These are phyloP conservation scores for Fusarium sp. DNA, from an alignment of 2,329 filamentous ascomycete species.

Conservation along the genomic window DNA sequence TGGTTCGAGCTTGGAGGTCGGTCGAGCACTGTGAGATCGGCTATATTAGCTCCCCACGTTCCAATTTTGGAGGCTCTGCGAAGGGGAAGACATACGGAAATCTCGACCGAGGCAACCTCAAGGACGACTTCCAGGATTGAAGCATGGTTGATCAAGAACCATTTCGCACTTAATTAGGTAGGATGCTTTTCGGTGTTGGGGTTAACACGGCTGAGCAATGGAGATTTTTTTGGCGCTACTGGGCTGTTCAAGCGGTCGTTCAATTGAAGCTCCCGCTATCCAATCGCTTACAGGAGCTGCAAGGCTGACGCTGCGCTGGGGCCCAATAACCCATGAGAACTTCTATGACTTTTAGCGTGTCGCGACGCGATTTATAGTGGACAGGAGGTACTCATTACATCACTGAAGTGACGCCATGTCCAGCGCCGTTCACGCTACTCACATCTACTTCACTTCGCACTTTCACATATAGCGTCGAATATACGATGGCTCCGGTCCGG, in stretches of 20 bases:
- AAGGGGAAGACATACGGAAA: conserved; percentile 67
- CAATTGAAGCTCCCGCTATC: conserved; percentile 19
- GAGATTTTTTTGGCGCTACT: conserved; percentile 39
- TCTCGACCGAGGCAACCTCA: conserved; percentile 78
- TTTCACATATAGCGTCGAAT: background rate
- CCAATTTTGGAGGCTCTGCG: background rate
- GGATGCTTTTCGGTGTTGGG: conserved; percentile 2
- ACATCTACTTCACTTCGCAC: background rate
- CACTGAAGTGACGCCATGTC: conserved; percentile 16
- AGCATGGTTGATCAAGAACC: conserved; percentile 50
- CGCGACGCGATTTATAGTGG: conserved; percentile 29
- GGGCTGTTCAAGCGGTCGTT: background rate
- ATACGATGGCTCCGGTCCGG: conserved; percentile 82
- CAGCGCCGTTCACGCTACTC: background rate
- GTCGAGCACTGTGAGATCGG: conserved; percentile 58
- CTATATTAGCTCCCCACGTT: conserved; percentile 31
- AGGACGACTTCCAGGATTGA: conserved; percentile 77
- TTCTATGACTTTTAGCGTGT: conserved; percentile 23
- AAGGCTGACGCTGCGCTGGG: conserved; percentile 34
- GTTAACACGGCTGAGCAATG: conserved; percentile 31
- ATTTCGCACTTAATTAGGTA: conserved; percentile 39
- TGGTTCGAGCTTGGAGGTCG: conserved; percentile 59
- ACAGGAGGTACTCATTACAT: conserved; percentile 33
- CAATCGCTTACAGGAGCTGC: conserved; percentile 33
- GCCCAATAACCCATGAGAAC: conserved; percentile 12